A percentile compares a stretch with the other conserved stretches of the same genome.
Evolutionary conservation across 441 rosid species (phyloP).

Genomic region (Pelargonium fulgidum): DNA sequence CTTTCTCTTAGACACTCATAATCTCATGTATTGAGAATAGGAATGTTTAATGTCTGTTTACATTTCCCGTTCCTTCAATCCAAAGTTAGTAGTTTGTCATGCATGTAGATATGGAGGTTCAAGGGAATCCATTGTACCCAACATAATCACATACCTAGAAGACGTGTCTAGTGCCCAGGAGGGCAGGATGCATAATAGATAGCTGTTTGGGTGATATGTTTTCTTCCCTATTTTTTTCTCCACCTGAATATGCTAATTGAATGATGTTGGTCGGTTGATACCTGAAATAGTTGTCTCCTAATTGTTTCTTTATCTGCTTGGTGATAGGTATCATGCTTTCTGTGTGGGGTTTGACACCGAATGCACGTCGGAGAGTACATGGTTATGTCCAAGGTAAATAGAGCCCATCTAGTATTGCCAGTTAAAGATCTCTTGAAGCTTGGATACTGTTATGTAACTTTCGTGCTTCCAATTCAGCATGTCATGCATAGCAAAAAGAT

Average conservation of each 20-base stretch:
- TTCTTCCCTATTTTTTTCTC: not conserved
- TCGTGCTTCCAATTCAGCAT: constrained; percentile 1
- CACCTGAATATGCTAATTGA: not conserved
- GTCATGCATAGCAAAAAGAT: constrained; percentile 7
- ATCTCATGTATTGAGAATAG: not conserved
- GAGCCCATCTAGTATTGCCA: constrained; percentile 4
- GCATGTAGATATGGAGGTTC: not conserved
- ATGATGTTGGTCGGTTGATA: constrained; percentile 7
- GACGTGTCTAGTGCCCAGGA: not conserved
- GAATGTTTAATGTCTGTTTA: not conserved
- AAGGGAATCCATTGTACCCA: not conserved
- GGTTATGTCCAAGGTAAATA: constrained; percentile 93
- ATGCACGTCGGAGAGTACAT: constrained; percentile 69
- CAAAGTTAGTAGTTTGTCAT: constrained; percentile 1
- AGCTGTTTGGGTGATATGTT: not conserved
- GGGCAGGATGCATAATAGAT: not conserved
- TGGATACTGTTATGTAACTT: constrained; percentile 12
- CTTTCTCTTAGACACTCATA: constrained; percentile 2
- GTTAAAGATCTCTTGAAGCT: constrained; percentile 7
- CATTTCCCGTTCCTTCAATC: not conserved
- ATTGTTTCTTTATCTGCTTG: constrained; percentile 23
- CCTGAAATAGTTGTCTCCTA: constrained; percentile 18
- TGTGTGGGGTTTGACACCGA: constrained; percentile 96
- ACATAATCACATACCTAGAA: not conserved
- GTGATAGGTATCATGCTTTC: constrained; percentile 88